Base-by-base conservation (phyloP, 768 basidiomycete species). In the Suillus weaverae region DNA sequence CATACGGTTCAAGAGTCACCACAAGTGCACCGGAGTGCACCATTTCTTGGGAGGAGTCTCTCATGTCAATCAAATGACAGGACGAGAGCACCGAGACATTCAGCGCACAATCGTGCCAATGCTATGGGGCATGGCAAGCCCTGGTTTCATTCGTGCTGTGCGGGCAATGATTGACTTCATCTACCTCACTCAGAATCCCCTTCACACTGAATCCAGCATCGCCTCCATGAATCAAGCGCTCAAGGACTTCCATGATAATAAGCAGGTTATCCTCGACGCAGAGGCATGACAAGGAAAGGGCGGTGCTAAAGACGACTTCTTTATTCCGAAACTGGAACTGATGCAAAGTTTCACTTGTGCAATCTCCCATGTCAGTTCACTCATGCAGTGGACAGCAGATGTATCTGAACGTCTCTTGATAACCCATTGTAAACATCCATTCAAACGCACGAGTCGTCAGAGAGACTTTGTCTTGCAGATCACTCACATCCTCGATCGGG, bases 21-120 rank as follows among this genome's bases (percentile, higher is more conserved):
- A 80, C 33, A 74, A 73, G 9, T 72, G 71, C 61, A 71, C 71
- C 22, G 78, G 78, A 5, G 76, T 72, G 66, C 69, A 76, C 50
- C 79, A 80, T 44, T 81, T 80, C 63, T 66, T 69, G 16, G 72
- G 76, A 33, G 81, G 80, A 1, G 75, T 81, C 16, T 79, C 78
- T n/a, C 65, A 68, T 20, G 59, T 82, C 35, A 81, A 81, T 56
- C 80, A 82, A 66, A 75, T 79, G 6, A 80, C 81, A 20, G 80
- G 79, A 5, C 62, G 75, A 10, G 79, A 80, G 54, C 77, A 81
- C 60, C 65, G 75, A 1, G 74, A 82, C 35, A 70, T 81, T 10
- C 72, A 81, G 67, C 66, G 71, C 7, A 74, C 74, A 50, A 64
- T 82, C 11, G 61, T 83, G 30, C 33, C 71, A 6, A 65, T 76